Percentiles rank a stretch among this genome's conserved stretches.
These are phyloP conservation scores for Crepidotus sp. DNA, from an alignment of 1,284 basidiomycete genomes.

Conservation along the genomic window DNA sequence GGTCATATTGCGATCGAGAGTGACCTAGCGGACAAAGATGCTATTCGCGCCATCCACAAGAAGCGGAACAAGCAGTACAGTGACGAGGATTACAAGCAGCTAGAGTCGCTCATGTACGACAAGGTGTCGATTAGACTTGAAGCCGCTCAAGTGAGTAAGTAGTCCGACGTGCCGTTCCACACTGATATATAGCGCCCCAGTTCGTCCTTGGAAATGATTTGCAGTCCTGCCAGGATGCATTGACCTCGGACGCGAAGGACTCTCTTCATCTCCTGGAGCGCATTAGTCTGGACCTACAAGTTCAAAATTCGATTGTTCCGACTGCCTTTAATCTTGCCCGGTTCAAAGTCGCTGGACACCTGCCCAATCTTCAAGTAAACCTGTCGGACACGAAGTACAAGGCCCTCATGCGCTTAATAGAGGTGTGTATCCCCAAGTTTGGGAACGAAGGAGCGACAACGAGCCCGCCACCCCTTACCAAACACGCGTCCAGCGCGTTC, in stretches of 20 bases:
- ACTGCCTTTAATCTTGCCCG: slow-evolving; percentile 78
- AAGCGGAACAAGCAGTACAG: slow-evolving; percentile 86
- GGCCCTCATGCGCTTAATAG: slow-evolving; percentile 86
- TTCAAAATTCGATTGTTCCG: slow-evolving; percentile 93
- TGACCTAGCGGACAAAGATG: slow-evolving; percentile 79
- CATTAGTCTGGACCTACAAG: slow-evolving; percentile 84
- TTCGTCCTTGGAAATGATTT: slow-evolving; percentile 87
- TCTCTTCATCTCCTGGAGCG: slow-evolving; percentile 87
- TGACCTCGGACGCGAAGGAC: slow-evolving; percentile 50
- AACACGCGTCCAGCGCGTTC: slow-evolving; percentile 32
- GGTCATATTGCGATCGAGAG: slow-evolving; percentile 95
- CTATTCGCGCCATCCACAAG: slow-evolving; percentile 71
- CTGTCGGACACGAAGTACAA: slow-evolving; percentile 97
- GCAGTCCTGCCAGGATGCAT: slow-evolving; percentile 71
- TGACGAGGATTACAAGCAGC: slow-evolving; percentile 80
- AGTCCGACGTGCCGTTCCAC: not conserved
- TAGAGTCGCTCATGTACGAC: slow-evolving; percentile 98
- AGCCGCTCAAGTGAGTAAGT: slow-evolving; percentile 69
- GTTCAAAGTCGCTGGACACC: slow-evolving; percentile 87
- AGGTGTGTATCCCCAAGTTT: slow-evolving; percentile 85
- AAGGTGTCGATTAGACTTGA: slow-evolving; percentile 80
- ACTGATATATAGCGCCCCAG: slow-evolving; percentile 31
- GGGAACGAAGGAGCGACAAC: slow-evolving; percentile 32
- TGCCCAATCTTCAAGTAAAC: slow-evolving; percentile 88
- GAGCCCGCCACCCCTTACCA: slow-evolving; percentile 22